Evolutionary conservation across 768 basidiomycete genomes (phyloP), one percentile per base, ranked within the genome.

Genomic region (Collybiopsis confluens): DNA sequence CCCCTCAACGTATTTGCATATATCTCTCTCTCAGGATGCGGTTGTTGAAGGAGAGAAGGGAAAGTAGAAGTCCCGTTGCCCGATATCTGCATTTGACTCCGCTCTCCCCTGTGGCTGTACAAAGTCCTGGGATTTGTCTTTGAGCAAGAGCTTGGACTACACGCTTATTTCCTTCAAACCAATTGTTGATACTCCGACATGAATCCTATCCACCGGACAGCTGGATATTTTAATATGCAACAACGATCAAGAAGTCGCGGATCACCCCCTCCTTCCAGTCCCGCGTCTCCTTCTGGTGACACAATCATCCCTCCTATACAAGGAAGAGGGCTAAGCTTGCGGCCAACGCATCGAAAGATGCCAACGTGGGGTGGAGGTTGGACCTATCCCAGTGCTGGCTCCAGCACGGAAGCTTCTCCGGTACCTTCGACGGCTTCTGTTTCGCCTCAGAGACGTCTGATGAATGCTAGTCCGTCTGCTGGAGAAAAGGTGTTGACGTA

Each of bases 301-400:
- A 33, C 30, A 5, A 5, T 6, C 6, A 28, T 30, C 20, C 5
- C 18, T 9, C 45, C 6, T 13, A 10, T 18, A 16, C 27, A 28
- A 35, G 27, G 45, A 33, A 27, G 45, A 30, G 33, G 33, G n/a
- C n/a, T 33, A 6, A 36, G 35, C 26, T 16, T 21, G 2, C 20
- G 16, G 2, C 47, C 30, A 8, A 20, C 33, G 11, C 47, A 48
- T 37, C 47, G 47, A 24, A 48, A 35, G 26, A 52, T 36, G 18
- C 38, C 40, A 15, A 52, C 50, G 6, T 52, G 50, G 50, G 28
- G 41, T 30, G 41, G 23, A 41, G 38, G 21, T 20, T 52, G 41
- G 38, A 52, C 11, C 38, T 38, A 37, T 18, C 7, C 38, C 7
- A 27, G 26, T 40, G 16, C 24, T 28, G 15, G 16, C 24, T 41